Percentiles rank a stretch among this genome's conserved stretches.
phyloP scores from a whole-genome alignment of 2,329 filamentous ascomycete genomes.

The Aureobasidium sp. region DNA sequence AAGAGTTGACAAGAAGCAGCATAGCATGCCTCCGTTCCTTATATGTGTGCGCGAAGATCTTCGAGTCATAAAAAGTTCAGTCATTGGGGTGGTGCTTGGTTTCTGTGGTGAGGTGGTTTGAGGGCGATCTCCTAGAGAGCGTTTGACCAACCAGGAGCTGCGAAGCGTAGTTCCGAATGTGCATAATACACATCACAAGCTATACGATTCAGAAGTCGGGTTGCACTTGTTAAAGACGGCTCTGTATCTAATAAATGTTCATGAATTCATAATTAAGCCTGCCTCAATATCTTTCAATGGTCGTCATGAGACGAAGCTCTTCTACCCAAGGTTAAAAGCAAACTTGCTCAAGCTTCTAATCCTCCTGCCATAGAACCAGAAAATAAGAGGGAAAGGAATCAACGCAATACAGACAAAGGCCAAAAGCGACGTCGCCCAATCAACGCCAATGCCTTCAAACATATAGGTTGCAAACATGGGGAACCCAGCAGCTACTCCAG shows the following conservation, averaged over 20 bases:
- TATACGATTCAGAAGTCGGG: not conserved
- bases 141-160: not conserved
- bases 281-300: not conserved
- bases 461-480: slow-evolving; percentile 27
- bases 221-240: not conserved
- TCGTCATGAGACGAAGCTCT: no score
- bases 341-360: slow-evolving; percentile 20
- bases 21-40: not conserved
- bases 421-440: slow-evolving; percentile 26
- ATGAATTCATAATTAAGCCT: not conserved
- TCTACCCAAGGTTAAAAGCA: slow-evolving; percentile 11
- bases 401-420: slow-evolving; percentile 25
- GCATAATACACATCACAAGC: not conserved
- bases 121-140: not conserved
- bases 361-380: slow-evolving; percentile 22
- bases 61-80: not conserved
- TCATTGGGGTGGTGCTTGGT: not conserved
- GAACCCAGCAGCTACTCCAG: slow-evolving; percentile 26
- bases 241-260: not conserved
- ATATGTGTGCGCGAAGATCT: not conserved
- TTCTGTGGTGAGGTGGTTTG: not conserved
- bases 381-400: slow-evolving; percentile 21
- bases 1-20: not conserved
- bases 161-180: no score
- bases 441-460: slow-evolving; percentile 27